These are phyloP conservation scores for Tricholoma sp. DNA, from an alignment of 768 basidiomycete species.

Conservation along the genomic window DNA sequence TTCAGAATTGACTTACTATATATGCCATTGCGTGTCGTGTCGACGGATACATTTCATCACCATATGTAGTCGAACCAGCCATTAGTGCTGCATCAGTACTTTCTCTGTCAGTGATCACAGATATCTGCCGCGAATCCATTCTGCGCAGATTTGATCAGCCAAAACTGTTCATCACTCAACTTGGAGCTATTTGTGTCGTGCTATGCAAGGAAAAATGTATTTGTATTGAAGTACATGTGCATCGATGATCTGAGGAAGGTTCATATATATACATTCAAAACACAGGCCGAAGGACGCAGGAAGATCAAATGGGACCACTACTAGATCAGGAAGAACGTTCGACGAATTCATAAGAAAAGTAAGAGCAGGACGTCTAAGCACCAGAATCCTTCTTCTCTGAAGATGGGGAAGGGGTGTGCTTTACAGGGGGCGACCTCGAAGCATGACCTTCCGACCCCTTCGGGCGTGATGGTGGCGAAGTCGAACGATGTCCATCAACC, in stretches of 20 bases:
- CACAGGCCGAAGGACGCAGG: not conserved
- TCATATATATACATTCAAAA: not conserved
- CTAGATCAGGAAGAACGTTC: conserved; percentile 10
- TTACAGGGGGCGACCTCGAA: conserved; percentile 46
- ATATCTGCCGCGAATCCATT: too few relatives aligned
- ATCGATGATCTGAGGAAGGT: not conserved
- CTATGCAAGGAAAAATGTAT: not conserved
- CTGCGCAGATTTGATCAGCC: too few relatives aligned
- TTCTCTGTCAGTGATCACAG: too few relatives aligned
- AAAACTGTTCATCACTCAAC: too few relatives aligned
- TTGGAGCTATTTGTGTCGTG: too few relatives aligned
- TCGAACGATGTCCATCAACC: conserved; percentile 45
- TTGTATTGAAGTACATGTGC: not conserved
- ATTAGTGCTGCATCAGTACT: too few relatives aligned
- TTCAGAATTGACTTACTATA: too few relatives aligned
- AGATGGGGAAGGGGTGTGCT: conserved; percentile 52
- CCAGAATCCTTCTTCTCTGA: conserved; percentile 34
- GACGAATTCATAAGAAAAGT: not conserved
- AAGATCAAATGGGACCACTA: conserved; percentile 4
- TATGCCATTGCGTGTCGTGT: too few relatives aligned
- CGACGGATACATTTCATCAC: too few relatives aligned
- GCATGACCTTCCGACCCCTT: conserved; percentile 47
- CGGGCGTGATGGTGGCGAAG: conserved; percentile 45
- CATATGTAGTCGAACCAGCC: too few relatives aligned
- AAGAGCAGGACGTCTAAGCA: conserved; percentile 1